Base-by-base conservation (phyloP, 495 filamentous ascomycete genomes). In the Tuber brumale region DNA sequence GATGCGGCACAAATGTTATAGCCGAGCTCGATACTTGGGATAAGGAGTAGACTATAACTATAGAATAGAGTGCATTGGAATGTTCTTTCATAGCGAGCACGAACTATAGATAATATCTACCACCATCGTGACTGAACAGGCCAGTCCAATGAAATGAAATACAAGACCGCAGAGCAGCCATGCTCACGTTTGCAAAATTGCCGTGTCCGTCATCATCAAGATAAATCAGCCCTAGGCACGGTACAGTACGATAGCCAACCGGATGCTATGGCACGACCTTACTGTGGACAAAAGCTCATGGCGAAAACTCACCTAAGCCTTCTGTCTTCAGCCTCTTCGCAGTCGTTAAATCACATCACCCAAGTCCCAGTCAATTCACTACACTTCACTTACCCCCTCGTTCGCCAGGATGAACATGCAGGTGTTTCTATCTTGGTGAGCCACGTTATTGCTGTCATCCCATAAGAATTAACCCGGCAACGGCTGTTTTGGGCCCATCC, bases 381-480 rank as follows among this genome's bases (percentile, higher is more conserved):
- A 27, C 48, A 57, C 48, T n/a, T 66, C n/a, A 61, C 23, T 31
- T 27, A 61, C 51, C 51, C 57, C 18, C 27, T 66, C 57, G 57
- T 66, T 27, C 73, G 43, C 75, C 42, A 43, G 35, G 51, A 44
- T 72, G 23, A 37, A 39, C 70, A 74, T 78, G 73, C 77, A 79
- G 39, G 51, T 79, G 72, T 72, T 79, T 78, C 77, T 78, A 79
- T 79, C 76, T 79, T 79, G 70, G 77, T 79, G 72, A 48, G 76
- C 76, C 77, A 75, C 77, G 77, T 79, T 79, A 79, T 79, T 75
- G 78, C 72, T 70, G 69, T 77, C 35, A 48, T n/a, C 74, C 72
- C 43, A 72, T 79, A 79, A 70, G 72, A 71, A 41, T 75, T 75
- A 74, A 79, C 78, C 76, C 77, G 76, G 77, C 77, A 79, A 79